A percentile compares a stretch with the other conserved stretches of the same genome.
Conservation (phyloP, 208 protist species). For the Trypanosoma rangeli region DNA sequence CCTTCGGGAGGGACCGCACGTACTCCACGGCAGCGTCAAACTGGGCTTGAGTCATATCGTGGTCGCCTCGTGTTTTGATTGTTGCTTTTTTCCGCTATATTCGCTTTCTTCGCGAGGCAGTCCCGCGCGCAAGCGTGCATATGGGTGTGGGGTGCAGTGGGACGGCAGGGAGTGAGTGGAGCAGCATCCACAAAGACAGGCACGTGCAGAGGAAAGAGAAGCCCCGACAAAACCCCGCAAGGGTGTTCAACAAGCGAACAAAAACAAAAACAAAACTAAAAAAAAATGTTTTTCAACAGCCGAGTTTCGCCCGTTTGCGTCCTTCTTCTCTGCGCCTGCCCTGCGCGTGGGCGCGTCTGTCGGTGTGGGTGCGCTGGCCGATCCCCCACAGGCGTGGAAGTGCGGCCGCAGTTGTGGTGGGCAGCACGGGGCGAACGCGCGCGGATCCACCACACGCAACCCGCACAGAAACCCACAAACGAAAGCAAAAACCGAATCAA, state of each 20-base stretch:
- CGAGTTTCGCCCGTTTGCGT: not conserved
- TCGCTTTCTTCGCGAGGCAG: too few relatives aligned
- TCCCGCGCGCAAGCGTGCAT: too few relatives aligned
- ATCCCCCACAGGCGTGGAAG: too few relatives aligned
- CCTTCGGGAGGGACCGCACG: constrained; percentile 80
- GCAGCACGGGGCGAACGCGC: too few relatives aligned
- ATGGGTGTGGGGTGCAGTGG: too few relatives aligned
- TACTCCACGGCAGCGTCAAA: constrained; percentile 84
- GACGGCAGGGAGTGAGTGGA: too few relatives aligned
- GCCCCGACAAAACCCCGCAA: constrained; percentile 13
- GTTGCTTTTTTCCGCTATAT: not conserved
- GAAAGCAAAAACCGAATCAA: too few relatives aligned
- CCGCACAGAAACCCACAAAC: too few relatives aligned
- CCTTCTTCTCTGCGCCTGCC: not conserved
- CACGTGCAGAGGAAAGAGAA: constrained; percentile 3
- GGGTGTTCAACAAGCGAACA: not conserved
- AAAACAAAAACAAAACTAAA: constrained; percentile 17
- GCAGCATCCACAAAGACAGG: constrained; percentile 12
- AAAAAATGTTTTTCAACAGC: not conserved
- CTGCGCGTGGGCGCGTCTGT: not conserved
- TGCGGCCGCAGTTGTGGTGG: too few relatives aligned
- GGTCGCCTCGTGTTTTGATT: not conserved
- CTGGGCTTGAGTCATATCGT: constrained; percentile 71
- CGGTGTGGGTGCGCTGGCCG: too few relatives aligned
- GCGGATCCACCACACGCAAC: too few relatives aligned